Evolutionary conservation across 2,329 filamentous ascomycete species (phyloP), one percentile per base, ranked within the genome.

Genomic region (Gnomoniopsis sp.): DNA sequence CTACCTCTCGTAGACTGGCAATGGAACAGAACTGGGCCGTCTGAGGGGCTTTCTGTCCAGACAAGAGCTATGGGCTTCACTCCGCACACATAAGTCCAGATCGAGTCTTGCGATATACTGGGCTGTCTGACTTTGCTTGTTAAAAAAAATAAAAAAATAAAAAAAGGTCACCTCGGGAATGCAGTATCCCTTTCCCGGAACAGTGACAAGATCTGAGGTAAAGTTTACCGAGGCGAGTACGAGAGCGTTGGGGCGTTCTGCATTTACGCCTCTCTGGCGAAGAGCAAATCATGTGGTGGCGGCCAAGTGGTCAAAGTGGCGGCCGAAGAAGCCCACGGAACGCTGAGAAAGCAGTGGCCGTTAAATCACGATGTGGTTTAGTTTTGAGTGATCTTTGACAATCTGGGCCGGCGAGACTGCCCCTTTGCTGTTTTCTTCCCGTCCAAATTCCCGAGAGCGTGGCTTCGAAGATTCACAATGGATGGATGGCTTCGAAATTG

Each of bases 121-220:
- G 74, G 72, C 69, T 1, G 72, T 74, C 58, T 76, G 74, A 36
- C 68, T 76, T 1, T 73, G 71, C 6, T 63, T 75, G 1, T 75
- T 71, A 46, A 68, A 69, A 1, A 54, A 66, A 41, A 71, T 69
- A 69, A 1, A 54, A 66, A 41, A 71, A 69, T 71, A 46, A 68
- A 69, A 1, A 54, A 66, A 41, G 70, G 69, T 4, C 65, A 72
- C 43, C 63, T 65, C n/a, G 36, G 52, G 17, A 34, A 15, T 11
- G 36, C 65, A 7, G 61, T 68, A 23, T 60, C 67, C 14, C 51
- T n/a, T 38, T 53, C 26, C 51, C 41, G 11, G 49, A 49, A 23
- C 21, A 33, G 46, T 14, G 52, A 26, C 41, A n/a, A n/a, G n/a
- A n/a, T 30, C 30, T 48, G 41, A 52, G n/a, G 43, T 48, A 14